Evolutionary conservation across 176 grass and related monocot genomes (phyloP).

Genomic region (Dendrocalamus sinicus): DNA sequence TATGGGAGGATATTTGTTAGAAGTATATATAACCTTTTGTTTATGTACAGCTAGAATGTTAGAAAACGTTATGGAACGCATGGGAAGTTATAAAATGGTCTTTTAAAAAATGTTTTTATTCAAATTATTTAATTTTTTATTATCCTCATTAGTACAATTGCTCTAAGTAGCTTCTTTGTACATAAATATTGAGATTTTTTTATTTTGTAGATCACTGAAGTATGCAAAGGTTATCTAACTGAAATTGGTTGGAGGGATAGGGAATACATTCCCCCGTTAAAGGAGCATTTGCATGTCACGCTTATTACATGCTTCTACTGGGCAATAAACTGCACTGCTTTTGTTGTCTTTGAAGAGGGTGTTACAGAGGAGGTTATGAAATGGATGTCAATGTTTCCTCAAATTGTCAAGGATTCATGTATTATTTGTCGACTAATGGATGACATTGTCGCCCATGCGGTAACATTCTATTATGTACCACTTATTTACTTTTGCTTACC

Average conservation of each 20-base stretch:
- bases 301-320: conserved; percentile 18
- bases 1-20: too few species aligned
- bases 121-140: too few species aligned
- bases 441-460: conserved; percentile 40
- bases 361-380: conserved; percentile 31
- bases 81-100: too few species aligned
- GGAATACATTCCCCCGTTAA: background rate
- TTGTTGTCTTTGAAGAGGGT: conserved; percentile 30
- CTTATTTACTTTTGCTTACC: background rate
- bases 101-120: too few species aligned
- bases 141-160: too few species aligned
- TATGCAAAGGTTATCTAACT: conserved; percentile 31
- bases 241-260: conserved; percentile 34
- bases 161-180: too few species aligned
- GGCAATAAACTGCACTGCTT: conserved; percentile 16
- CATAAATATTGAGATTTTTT: background rate
- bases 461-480: background rate
- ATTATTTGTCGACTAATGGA: background rate
- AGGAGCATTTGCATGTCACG: conserved; percentile 34
- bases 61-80: too few species aligned
- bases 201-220: conserved; percentile 11
- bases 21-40: too few species aligned
- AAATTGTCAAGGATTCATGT: conserved; percentile 33
- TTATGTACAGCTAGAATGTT: too few species aligned
- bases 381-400: conserved; percentile 21